Percentiles rank a stretch among this genome's conserved stretches.
These are phyloP conservation scores for Cyberlindnera xishuangbannaensis DNA, from an alignment of 805 yeast species.

Conservation along the genomic window DNA sequence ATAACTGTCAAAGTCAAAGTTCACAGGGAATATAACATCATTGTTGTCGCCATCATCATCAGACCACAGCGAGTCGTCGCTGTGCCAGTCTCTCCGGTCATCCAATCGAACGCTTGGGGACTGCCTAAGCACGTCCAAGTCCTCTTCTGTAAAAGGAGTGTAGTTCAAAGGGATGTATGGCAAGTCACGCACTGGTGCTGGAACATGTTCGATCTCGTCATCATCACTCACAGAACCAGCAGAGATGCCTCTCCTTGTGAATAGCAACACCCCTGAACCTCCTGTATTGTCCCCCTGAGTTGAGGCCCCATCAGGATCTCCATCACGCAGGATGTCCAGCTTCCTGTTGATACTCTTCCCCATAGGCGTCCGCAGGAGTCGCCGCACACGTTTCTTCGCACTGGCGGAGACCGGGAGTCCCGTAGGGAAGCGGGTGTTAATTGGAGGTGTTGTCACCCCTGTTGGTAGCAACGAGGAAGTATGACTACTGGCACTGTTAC, in stretches of 20 bases:
- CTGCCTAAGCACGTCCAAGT: conserved; percentile 24
- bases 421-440: too few species aligned
- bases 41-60: too few species aligned
- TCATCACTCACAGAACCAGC: conserved; percentile 22
- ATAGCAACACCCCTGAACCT: neutral
- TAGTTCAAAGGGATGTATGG: conserved; percentile 41
- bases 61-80: conserved; percentile 8
- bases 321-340: conserved; percentile 29
- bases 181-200: conserved; percentile 32
- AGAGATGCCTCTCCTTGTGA: neutral
- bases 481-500: conserved; percentile 1
- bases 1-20: conserved; percentile 25
- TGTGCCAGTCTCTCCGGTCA: conserved; percentile 6
- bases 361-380: conserved; percentile 2
- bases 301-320: conserved; percentile 7
- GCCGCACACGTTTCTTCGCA: conserved; percentile 8
- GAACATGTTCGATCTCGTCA: conserved; percentile 44
- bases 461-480: too few species aligned
- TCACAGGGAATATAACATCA: too few species aligned
- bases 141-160: conserved; percentile 33
- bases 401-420: conserved; percentile 3
- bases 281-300: neutral
- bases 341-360: conserved; percentile 7
- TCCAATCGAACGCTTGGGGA: conserved; percentile 18
- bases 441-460: too few species aligned